Percentiles rank a stretch among this genome's conserved stretches.
Evolutionary conservation across 2,329 filamentous ascomycete species (phyloP).

Genomic region (Capronia epimyces): DNA sequence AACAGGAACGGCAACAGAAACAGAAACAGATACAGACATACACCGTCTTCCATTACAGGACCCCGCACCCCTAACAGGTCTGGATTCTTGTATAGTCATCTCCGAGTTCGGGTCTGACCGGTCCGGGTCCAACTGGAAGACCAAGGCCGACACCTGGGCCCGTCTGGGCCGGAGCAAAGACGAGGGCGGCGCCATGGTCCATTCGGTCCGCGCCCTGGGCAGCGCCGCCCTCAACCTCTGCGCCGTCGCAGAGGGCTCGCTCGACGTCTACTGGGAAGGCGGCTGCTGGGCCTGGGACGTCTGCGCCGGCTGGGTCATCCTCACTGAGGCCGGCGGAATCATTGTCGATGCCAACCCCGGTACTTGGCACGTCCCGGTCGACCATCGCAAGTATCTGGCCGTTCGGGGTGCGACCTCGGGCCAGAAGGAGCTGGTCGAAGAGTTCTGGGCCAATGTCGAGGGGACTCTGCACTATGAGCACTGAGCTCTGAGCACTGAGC

Average conservation of each 20-base stretch:
- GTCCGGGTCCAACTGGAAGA: conserved; percentile 51
- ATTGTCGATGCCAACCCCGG: conserved; percentile 54
- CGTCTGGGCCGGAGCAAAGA: conserved; percentile 45
- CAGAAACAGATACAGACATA: too few species aligned
- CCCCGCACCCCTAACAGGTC: conserved; percentile 43
- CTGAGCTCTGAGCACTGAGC: conserved; percentile 30
- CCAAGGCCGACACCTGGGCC: conserved; percentile 52
- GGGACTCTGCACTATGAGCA: conserved; percentile 36
- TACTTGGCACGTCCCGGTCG: conserved; percentile 49
- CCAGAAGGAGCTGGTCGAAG: conserved; percentile 39
- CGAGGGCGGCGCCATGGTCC: conserved; percentile 57
- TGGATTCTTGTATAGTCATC: conserved; percentile 50
- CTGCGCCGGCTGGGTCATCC: conserved; percentile 57
- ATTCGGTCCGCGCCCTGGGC: conserved; percentile 53
- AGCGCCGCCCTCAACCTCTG: conserved; percentile 59
- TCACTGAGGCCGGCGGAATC: conserved; percentile 56
- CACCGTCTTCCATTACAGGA: conserved; percentile 27
- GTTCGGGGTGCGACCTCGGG: conserved; percentile 31
- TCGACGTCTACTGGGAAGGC: conserved; percentile 62
- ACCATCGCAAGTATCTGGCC: conserved; percentile 52
- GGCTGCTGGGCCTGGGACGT: conserved; percentile 64
- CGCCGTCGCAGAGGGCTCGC: conserved; percentile 50
- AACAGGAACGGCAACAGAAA: too few species aligned
- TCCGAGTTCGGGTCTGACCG: conserved; percentile 60
- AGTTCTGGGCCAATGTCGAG: conserved; percentile 40